These are phyloP conservation scores for Zoysia japonica DNA, from an alignment of 176 grass and related monocot genomes.

Conservation along the genomic window DNA sequence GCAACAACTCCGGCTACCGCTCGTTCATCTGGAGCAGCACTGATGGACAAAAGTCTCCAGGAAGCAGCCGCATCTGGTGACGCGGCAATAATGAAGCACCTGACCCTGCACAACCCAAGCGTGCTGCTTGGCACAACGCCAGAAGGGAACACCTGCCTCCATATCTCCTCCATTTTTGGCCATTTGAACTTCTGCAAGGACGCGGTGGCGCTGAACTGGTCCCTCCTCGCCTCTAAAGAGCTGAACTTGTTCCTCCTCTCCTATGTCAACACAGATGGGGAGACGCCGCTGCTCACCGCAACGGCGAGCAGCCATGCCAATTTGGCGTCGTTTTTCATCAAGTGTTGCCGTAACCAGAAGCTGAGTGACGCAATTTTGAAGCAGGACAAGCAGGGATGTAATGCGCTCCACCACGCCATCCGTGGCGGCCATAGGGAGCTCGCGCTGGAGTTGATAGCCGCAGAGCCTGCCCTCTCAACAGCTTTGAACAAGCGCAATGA, in stretches of 20 bases:
- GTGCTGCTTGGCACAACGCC: constrained; percentile 29
- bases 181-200: not conserved
- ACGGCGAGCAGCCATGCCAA: not conserved
- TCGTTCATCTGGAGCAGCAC: too few relatives aligned
- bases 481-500: not conserved
- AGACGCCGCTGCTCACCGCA: not conserved
- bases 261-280: not conserved
- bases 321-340: not conserved
- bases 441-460: not conserved
- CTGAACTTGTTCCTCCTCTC: not conserved
- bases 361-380: not conserved
- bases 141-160: constrained; percentile 26
- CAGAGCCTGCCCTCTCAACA: too few relatives aligned
- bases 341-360: rapidly evolving
- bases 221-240: too few relatives aligned
- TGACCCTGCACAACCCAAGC: not conserved
- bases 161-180: not conserved
- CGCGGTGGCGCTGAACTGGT: not conserved
- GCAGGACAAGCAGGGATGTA: not conserved
- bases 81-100: not conserved
- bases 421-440: not conserved
- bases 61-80: constrained; percentile 10
- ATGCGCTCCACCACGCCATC: constrained; percentile 14
- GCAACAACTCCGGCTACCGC: too few relatives aligned
- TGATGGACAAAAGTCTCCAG: not conserved